Base-by-base conservation (phyloP, 768 basidiomycete species). In the Dendrothele bispora region DNA sequence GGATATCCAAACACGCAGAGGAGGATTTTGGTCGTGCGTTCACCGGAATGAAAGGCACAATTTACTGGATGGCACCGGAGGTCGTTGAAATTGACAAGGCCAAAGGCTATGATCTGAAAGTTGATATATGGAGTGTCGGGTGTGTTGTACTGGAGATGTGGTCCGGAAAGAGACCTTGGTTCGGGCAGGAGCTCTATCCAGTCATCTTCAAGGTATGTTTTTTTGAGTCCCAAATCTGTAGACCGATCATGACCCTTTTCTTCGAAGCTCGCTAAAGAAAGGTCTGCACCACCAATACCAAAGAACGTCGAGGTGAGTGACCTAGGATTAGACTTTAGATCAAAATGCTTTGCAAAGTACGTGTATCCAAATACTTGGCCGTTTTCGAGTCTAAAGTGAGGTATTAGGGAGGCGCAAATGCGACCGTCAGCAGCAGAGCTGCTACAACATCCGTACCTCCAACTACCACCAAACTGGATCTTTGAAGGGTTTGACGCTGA, bases 31-130 rank as follows among this genome's bases (percentile, higher is more conserved):
- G 74, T 12, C 80, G 83, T 39, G 84, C 82, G 41, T 75, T 72
- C 37, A 91, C 91, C 1, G 79, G 78, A 14, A 87, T 97, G 85
- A 86, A 84, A 66, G 95, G 95, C 5, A 94, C 93, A 1, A 81
- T 90, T 12, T 94, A 88, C 61, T 98, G 94, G 91, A 95, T 97
- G 93, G 93, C 94, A 1, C 94, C 93, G 0, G 94, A 91, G 68
- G 82, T 91, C 26, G 66, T 91, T 14, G 77, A 84, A 52, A 75
- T 81, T 42, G 78, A 81, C 51, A 75, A 78, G 52, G 78, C 80
- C 43, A 21, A 27, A 8, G 91, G 91, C 0, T 98, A 98, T 64
- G 87, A 88, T 56, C 82, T 82, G n/a, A 98, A 98, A 63, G 84
- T 95, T 38, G 95, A 98, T 60, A 92, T 98, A 49, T 98, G 95